These are phyloP conservation scores for Cucumis cinereus DNA, from an alignment of 306 rosid species.

Conservation along the genomic window DNA sequence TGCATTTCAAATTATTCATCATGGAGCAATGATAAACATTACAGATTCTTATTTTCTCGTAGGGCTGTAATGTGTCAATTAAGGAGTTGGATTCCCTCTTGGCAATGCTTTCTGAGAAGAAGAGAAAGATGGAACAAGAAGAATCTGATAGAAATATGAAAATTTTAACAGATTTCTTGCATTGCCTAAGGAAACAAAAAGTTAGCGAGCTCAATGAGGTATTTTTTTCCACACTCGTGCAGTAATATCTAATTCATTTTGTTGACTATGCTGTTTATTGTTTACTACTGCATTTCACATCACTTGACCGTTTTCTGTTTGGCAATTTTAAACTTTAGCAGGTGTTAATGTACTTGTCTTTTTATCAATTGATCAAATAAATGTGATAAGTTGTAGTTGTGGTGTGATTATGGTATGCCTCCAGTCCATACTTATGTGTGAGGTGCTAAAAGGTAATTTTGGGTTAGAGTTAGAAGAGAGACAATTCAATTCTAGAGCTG, in stretches of 20 bases:
- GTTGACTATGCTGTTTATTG: neutral
- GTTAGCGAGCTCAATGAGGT: slow-evolving; percentile 83
- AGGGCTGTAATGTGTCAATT: slow-evolving; percentile 88
- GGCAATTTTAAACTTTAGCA: neutral
- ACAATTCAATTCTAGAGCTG: neutral
- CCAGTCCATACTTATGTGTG: neutral
- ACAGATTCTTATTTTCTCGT: slow-evolving; percentile 6
- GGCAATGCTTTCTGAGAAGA: slow-evolving; percentile 69
- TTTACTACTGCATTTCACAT: neutral
- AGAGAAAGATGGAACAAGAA: slow-evolving; percentile 98
- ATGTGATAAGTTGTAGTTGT: neutral
- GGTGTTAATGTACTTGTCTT: neutral
- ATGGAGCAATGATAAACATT: neutral
- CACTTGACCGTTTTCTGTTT: neutral
- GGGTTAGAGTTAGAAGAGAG: neutral
- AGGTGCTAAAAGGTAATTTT: neutral
- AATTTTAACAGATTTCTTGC: slow-evolving; percentile 75
- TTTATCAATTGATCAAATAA: neutral
- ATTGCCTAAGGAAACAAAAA: slow-evolving; percentile 79
- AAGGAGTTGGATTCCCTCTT: slow-evolving; percentile 79
- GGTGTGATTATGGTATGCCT: neutral
- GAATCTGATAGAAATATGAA: slow-evolving; percentile 96
- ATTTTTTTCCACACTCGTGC: neutral
- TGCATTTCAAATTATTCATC: neutral
- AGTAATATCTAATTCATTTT: neutral